Conservation (phyloP, 495 filamentous ascomycete genomes). For the Neurospora sp. region DNA sequence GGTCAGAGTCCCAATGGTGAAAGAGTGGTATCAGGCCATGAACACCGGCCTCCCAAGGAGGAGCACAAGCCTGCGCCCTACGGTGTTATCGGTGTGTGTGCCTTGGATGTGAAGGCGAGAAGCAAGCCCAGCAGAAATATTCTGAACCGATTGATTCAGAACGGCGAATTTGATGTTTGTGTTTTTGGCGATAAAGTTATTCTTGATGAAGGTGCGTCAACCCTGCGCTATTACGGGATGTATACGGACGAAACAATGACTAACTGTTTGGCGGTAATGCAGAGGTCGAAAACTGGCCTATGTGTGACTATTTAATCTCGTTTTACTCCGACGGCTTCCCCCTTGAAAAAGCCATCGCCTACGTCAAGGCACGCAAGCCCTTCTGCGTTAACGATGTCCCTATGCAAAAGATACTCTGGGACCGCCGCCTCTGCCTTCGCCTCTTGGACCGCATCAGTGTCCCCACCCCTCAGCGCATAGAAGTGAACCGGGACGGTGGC, state of each 20-base stretch:
- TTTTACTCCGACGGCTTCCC: slow-evolving; percentile 98
- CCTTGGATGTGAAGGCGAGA: slow-evolving; percentile 87
- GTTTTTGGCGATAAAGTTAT: slow-evolving; percentile 99
- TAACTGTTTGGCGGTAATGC: slow-evolving; percentile 6
- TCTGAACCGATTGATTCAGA: slow-evolving; percentile 77
- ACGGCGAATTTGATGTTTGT: slow-evolving; percentile 88
- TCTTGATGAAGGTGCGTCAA: slow-evolving; percentile 67
- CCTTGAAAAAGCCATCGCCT: slow-evolving; percentile 92
- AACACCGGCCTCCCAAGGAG: slow-evolving; percentile 35
- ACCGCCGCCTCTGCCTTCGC: slow-evolving; percentile 76
- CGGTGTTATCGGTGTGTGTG: slow-evolving; percentile 81
- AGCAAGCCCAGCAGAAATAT: slow-evolving; percentile 96
- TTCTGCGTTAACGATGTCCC: slow-evolving; percentile 96
- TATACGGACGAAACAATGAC: background rate
- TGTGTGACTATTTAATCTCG: slow-evolving; percentile 86
- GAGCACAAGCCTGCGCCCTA: slow-evolving; percentile 40
- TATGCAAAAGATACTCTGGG: slow-evolving; percentile 98
- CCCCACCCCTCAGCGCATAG: slow-evolving; percentile 78
- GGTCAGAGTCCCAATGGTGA: slow-evolving; percentile 52
- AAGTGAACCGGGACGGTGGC: slow-evolving; percentile 90
- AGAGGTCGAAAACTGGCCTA: slow-evolving; percentile 66
- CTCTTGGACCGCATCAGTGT: slow-evolving; percentile 85
- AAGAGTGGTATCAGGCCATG: slow-evolving; percentile 18
- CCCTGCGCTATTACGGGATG: background rate
- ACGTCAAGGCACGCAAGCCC: slow-evolving; percentile 81